phyloP scores from a whole-genome alignment of 2,329 filamentous ascomycete species.

The Claviceps pusilla region DNA sequence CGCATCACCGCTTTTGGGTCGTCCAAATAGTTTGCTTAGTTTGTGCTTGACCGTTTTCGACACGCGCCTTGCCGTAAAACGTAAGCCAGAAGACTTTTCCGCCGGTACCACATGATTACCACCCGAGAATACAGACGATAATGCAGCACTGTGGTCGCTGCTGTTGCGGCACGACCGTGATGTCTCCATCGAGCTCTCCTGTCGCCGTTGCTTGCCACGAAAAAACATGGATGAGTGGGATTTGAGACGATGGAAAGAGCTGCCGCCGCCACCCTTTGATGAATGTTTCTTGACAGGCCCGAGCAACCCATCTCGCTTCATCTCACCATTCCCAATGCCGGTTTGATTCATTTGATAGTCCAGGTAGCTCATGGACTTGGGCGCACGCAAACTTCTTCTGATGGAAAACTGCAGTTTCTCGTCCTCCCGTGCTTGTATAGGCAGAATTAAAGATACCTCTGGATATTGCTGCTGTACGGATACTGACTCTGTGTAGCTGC shows the following conservation, averaged over 20 bases:
- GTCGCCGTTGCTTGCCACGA: constrained; percentile 21
- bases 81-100: constrained; percentile 22
- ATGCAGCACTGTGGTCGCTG: constrained; percentile 24
- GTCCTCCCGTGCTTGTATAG: constrained; percentile 15
- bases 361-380: constrained; percentile 43
- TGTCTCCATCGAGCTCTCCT: constrained; percentile 22
- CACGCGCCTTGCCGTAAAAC: constrained; percentile 42
- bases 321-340: not conserved
- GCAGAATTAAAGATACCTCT: not conserved
- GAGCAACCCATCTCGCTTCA: constrained; percentile 13
- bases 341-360: not conserved
- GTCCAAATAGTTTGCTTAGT: constrained; percentile 31
- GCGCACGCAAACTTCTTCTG: constrained; percentile 22
- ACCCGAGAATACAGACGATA: constrained; percentile 17
- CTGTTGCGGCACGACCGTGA: constrained; percentile 35
- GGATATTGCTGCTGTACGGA: constrained; percentile 5
- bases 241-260: constrained; percentile 20
- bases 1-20: constrained; percentile 11
- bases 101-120: constrained; percentile 8
- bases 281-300: constrained; percentile 22
- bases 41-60: constrained; percentile 47
- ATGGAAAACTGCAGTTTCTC: constrained; percentile 8
- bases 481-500: constrained; percentile 2
- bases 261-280: constrained; percentile 13
- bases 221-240: constrained; percentile 31